Evolutionary conservation across 2,329 filamentous ascomycete species (phyloP).

Genomic region (Fusarium burgessii): DNA sequence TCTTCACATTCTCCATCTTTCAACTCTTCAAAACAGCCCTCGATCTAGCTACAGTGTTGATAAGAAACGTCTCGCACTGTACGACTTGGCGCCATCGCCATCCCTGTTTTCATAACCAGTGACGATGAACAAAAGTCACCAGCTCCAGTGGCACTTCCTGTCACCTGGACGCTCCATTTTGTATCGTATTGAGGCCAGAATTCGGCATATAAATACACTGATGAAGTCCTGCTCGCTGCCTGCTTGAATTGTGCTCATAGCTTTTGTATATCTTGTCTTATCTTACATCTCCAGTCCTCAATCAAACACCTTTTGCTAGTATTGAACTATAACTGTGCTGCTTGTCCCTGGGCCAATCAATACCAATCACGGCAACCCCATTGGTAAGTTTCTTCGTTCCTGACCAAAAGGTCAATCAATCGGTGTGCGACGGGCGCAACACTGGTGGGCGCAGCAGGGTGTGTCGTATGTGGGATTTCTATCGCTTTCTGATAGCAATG

Average conservation of each 20-base stretch:
- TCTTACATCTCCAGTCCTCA: slow-evolving; percentile 6
- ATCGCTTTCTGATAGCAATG: slow-evolving; percentile 41
- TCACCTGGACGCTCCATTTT: slow-evolving; percentile 43
- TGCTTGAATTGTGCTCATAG: background rate
- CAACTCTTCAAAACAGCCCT: slow-evolving; percentile 14
- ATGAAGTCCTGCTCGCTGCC: slow-evolving; percentile 1
- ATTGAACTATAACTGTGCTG: slow-evolving; percentile 11
- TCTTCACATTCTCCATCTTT: background rate
- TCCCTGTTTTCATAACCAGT: slow-evolving; percentile 47
- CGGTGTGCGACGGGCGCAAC: slow-evolving; percentile 46
- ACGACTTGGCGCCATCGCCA: slow-evolving; percentile 42
- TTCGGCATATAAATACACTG: slow-evolving; percentile 27
- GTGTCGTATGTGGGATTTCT: slow-evolving; percentile 34
- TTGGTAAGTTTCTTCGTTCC: slow-evolving; percentile 45
- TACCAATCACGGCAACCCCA: slow-evolving; percentile 41
- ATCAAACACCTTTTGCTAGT: background rate
- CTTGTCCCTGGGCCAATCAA: slow-evolving; percentile 24
- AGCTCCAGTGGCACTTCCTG: slow-evolving; percentile 37
- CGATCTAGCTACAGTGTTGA: slow-evolving; percentile 39
- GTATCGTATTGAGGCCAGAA: slow-evolving; percentile 12
- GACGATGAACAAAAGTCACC: slow-evolving; percentile 44
- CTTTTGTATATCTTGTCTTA: slow-evolving; percentile 9
- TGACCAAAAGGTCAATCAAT: slow-evolving; percentile 38
- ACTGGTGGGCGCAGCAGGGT: slow-evolving; percentile 32
- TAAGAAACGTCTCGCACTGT: slow-evolving; percentile 36